Conservation (phyloP, 768 basidiomycete species). For the Coprinopsis strossmayeri region DNA sequence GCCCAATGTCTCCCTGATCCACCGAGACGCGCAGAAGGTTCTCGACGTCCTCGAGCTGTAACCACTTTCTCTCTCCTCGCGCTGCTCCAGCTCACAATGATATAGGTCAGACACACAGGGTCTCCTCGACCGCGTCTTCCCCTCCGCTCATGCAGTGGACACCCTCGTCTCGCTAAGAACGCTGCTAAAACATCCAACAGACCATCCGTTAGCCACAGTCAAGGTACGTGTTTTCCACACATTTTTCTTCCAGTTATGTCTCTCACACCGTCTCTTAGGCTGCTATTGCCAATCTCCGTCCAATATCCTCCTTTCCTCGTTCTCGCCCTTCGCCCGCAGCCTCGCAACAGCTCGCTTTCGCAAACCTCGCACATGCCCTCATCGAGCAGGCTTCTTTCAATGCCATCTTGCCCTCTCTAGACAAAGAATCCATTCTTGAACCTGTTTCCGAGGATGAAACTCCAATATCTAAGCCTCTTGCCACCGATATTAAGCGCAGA, state of each 20-base stretch:
- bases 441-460: slow-evolving; percentile 9
- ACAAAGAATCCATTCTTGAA: slow-evolving; percentile 37
- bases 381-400: slow-evolving; percentile 62
- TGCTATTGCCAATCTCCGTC: slow-evolving; percentile 62
- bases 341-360: slow-evolving; percentile 67
- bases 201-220: slow-evolving; percentile 49
- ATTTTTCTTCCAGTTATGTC: slow-evolving; percentile 8
- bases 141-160: slow-evolving; percentile 36
- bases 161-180: slow-evolving; percentile 46
- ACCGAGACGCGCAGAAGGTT: slow-evolving; percentile 40
- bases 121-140: slow-evolving; percentile 75
- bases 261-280: slow-evolving; percentile 29
- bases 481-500: slow-evolving; percentile 35
- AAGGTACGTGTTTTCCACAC: slow-evolving; percentile 37
- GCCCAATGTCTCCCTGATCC: slow-evolving; percentile 15
- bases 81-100: too few relatives aligned
- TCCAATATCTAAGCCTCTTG: slow-evolving; percentile 11
- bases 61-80: too few relatives aligned
- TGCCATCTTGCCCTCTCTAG: slow-evolving; percentile 36
- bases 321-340: slow-evolving; percentile 58
- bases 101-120: slow-evolving; percentile 67
- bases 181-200: slow-evolving; percentile 46
- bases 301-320: slow-evolving; percentile 61
- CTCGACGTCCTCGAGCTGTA: slow-evolving; percentile 57
- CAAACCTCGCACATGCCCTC: slow-evolving; percentile 64